phyloP scores from a whole-genome alignment of 2,329 filamentous ascomycete species.

The Aspergillus candidus region DNA sequence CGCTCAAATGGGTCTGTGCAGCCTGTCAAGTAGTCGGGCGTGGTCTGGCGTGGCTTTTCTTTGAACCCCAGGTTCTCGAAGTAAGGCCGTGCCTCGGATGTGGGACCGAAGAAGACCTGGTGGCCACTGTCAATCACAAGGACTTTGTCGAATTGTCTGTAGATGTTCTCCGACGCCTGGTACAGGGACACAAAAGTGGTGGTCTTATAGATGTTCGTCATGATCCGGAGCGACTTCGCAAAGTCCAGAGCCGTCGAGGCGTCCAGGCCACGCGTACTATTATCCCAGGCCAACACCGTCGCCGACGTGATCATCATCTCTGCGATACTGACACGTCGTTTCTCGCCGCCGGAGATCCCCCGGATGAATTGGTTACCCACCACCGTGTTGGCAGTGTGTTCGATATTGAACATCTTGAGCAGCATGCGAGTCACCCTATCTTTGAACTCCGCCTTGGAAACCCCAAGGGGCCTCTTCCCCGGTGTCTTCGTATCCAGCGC shows the following conservation, averaged over 20 bases:
- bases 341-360: slow-evolving; percentile 72
- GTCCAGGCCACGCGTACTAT: slow-evolving; percentile 64
- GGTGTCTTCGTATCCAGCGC: slow-evolving; percentile 81
- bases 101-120: slow-evolving; percentile 70
- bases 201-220: slow-evolving; percentile 78
- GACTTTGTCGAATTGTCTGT: slow-evolving; percentile 75
- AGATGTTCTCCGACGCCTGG: slow-evolving; percentile 78
- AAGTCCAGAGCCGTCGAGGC: slow-evolving; percentile 63
- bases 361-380: slow-evolving; percentile 78
- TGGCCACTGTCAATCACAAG: slow-evolving; percentile 70
- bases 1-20: slow-evolving; percentile 81
- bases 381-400: slow-evolving; percentile 77
- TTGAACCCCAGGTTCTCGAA: slow-evolving; percentile 73
- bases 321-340: slow-evolving; percentile 74
- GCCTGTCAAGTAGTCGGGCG: slow-evolving; percentile 73
- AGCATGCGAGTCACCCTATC: slow-evolving; percentile 66
- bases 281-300: slow-evolving; percentile 69
- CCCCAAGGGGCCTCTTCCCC: slow-evolving; percentile 67
- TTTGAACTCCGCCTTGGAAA: slow-evolving; percentile 70
- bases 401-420: slow-evolving; percentile 89
- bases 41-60: slow-evolving; percentile 69
- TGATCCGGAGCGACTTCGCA: slow-evolving; percentile 63
- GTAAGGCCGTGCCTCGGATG: slow-evolving; percentile 61
- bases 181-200: slow-evolving; percentile 83
- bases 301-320: slow-evolving; percentile 74